Conservation (phyloP, 371 early-diverging fungal species). For the Capillidium heterosporum region DNA sequence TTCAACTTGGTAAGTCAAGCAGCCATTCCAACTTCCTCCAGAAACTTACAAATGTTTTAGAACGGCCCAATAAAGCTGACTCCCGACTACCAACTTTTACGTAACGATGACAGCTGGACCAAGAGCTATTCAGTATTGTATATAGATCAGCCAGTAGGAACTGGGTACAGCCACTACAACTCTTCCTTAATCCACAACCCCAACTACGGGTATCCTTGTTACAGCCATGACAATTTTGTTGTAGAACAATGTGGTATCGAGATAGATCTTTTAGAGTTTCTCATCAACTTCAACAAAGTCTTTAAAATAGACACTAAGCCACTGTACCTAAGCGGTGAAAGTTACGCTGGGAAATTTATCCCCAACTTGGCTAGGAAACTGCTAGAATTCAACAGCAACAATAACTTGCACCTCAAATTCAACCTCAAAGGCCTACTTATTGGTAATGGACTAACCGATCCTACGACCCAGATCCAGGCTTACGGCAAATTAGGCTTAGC, state of each 20-base stretch:
- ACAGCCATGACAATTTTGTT: constrained; percentile 19
- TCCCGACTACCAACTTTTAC: constrained; percentile 13
- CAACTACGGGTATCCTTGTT: constrained; percentile 5
- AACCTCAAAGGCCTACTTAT: constrained; percentile 59
- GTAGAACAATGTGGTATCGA: constrained; percentile 24
- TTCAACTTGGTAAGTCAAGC: constrained; percentile 16
- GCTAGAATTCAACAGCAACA: not conserved
- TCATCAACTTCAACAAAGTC: constrained; percentile 23
- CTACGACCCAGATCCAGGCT: constrained; percentile 70
- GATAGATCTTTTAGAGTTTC: constrained; percentile 22
- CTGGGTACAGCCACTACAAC: constrained; percentile 23
- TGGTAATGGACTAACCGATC: constrained; percentile 86
- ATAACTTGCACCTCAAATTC: constrained; percentile 12
- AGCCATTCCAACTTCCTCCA: not conserved
- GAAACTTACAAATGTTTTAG: constrained; percentile 10
- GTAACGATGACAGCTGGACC: constrained; percentile 21
- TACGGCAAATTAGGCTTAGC: constrained; percentile 19
- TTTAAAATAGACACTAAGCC: constrained; percentile 19
- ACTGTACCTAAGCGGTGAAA: constrained; percentile 26
- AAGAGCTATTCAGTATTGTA: constrained; percentile 28
- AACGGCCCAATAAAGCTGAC: constrained; percentile 23
- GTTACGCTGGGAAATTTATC: constrained; percentile 39
- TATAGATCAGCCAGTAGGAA: constrained; percentile 47
- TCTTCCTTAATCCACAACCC: no score
- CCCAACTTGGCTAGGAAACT: constrained; percentile 27